These are phyloP conservation scores for Colletotrichum karsti DNA, from an alignment of 2,329 filamentous ascomycete genomes.

Conservation along the genomic window DNA sequence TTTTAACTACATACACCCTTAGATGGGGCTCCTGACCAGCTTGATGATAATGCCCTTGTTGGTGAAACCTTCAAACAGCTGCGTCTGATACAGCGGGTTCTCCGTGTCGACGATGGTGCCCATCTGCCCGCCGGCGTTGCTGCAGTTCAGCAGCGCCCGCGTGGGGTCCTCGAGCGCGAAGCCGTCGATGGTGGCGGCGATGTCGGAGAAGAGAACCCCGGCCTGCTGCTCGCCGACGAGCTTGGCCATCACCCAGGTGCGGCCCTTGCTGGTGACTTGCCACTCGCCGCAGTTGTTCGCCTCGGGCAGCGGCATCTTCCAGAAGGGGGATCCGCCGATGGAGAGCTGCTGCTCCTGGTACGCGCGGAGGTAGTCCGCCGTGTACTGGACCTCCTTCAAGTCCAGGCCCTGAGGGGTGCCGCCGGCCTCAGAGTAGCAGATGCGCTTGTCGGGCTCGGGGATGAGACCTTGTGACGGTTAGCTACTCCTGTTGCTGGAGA, in stretches of 20 bases:
- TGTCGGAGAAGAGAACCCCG: background rate
- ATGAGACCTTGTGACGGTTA: background rate
- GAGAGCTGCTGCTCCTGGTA: background rate
- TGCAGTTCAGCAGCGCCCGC: background rate
- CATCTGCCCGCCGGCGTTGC: background rate
- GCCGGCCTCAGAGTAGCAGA: background rate
- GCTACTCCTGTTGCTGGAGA: background rate
- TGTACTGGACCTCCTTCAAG: background rate
- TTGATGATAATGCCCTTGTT: slow-evolving; percentile 9
- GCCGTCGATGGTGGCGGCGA: slow-evolving; percentile 2
- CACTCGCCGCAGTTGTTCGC: slow-evolving; percentile 15
- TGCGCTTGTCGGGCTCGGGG: background rate
- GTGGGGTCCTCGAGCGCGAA: background rate
- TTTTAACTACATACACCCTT: background rate
- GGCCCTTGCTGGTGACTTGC: background rate
- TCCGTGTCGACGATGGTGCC: background rate
- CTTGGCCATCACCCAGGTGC: slow-evolving; percentile 5
- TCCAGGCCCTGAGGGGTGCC: background rate
- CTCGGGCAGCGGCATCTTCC: slow-evolving; percentile 1
- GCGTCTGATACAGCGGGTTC: background rate
- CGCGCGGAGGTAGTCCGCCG: background rate
- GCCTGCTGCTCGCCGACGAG: background rate
- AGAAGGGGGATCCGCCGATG: background rate
- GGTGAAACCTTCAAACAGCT: background rate
- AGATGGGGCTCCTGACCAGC: background rate